A percentile compares a stretch with the other conserved stretches of the same genome.
These are phyloP conservation scores for Colletotrichum euphorbiae DNA, from an alignment of 2,329 filamentous ascomycete genomes.

Conservation along the genomic window DNA sequence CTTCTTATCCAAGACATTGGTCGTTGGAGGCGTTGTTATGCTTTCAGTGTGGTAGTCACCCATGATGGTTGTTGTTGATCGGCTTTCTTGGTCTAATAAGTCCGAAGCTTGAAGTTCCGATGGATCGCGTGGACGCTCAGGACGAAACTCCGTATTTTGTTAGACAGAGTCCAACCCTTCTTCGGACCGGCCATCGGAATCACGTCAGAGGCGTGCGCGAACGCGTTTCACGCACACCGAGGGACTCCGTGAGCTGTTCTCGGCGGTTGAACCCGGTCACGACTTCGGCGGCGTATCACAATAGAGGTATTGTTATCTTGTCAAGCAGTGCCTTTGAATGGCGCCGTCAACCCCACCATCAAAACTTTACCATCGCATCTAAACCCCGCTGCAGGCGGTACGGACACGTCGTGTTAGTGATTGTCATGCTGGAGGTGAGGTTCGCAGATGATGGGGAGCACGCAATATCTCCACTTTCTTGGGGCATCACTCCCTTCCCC, in stretches of 20 bases:
- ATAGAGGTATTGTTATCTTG: conserved; percentile 29
- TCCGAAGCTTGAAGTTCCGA: neutral
- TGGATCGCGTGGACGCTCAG: neutral
- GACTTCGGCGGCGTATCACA: conserved; percentile 29
- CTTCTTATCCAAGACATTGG: neutral
- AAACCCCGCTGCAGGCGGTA: conserved; percentile 1
- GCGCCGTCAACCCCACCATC: conserved; percentile 16
- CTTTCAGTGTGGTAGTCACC: conserved; percentile 30
- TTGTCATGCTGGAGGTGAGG: conserved; percentile 17
- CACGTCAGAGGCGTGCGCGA: conserved; percentile 34
- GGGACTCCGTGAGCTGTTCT: neutral
- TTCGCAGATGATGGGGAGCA: conserved; percentile 32
- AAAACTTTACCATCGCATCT: neutral
- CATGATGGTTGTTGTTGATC: conserved; percentile 4
- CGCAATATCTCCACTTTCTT: conserved; percentile 41
- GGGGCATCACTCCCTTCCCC: conserved; percentile 25
- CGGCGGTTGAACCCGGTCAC: conserved; percentile 6
- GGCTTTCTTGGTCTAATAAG: neutral
- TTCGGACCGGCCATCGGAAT: conserved; percentile 25
- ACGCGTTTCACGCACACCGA: conserved; percentile 29
- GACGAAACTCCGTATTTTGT: conserved; percentile 16
- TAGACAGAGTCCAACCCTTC: neutral
- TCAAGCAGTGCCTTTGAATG: conserved; percentile 8
- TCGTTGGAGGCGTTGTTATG: neutral
- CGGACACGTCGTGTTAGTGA: neutral